Evolutionary conservation across 75 land plant genomes (phyloP).

Genomic region (Chamaecyparis obtusa): DNA sequence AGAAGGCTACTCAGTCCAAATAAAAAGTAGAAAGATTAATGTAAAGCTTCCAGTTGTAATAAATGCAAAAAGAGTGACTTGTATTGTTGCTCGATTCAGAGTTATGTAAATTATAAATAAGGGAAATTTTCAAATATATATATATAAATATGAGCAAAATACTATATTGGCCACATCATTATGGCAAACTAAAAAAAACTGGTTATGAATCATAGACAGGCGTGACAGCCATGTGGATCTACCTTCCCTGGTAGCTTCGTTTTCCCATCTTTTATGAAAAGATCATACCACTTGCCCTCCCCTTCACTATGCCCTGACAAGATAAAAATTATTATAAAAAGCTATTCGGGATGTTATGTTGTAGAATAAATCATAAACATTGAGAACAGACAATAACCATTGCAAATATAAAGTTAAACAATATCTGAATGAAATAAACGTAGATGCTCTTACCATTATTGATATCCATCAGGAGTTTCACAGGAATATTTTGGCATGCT

Average conservation of each 20-base stretch:
- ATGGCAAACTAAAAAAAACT: not conserved
- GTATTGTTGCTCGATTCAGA: not conserved
- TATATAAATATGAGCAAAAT: not conserved
- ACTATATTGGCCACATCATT: not conserved
- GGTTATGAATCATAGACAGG: not conserved
- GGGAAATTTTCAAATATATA: not conserved
- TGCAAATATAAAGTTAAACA: not conserved
- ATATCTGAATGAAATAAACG: not conserved
- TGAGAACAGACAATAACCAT: not conserved
- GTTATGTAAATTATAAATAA: not conserved
- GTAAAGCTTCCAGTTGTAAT: not conserved
- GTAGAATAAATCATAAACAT: not conserved
- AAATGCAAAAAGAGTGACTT: not conserved
- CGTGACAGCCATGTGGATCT: not conserved
- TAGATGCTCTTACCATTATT: not conserved
- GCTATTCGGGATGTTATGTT: not conserved
- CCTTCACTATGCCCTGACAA: slow-evolving; percentile 4
- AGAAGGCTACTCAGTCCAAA: slow-evolving; percentile 3
- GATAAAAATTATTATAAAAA: not conserved
- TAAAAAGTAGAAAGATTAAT: not conserved
- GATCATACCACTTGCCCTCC: slow-evolving; percentile 42
- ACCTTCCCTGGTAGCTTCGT: slow-evolving; percentile 44
- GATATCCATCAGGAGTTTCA: slow-evolving; percentile 2
- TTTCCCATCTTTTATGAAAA: slow-evolving; percentile 30
- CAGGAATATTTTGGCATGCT: slow-evolving; percentile 10